Base-by-base conservation (phyloP, 2,329 filamentous ascomycete species). In the Colletotrichum scovillei region DNA sequence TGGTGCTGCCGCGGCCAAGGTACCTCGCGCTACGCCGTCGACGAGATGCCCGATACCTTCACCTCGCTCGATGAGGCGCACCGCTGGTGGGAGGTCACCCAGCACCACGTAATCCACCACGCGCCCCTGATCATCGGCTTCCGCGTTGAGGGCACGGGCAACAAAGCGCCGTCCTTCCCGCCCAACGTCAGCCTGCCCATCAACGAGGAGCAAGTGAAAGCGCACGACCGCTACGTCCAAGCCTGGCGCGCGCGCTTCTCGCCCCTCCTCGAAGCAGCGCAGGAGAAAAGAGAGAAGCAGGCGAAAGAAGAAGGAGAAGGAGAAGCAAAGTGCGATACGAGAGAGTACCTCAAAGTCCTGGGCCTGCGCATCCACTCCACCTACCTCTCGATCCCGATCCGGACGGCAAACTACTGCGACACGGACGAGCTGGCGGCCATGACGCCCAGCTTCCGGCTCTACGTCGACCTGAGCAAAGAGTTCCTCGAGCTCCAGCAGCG, bases 361-460 rank as follows among this genome's bases (percentile, higher is more conserved):
- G 71, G 67, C 6, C 49, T 74, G 12, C 56, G 35, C 32, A 67
- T 74, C 12, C 63, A 71, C 19, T 67, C 67, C 5, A 30, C 24
- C 4, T 73, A 73, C 32, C 56, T 72, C 12, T 62, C 67, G 12
- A 78, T 85, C 28, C 83, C 84, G 70, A 26, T 56, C 1, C 12
- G 22, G 4, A 66, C 71, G 1, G 68, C 63, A 26, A 73, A 73
- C 35, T 86, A 82, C 74, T 81, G 81, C 5, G 78, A 81, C 59
- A 75, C 81, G 58, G 78, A 80, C 62, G 79, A 77, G 2, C 81
- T 84, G 52, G 81, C 79, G 42, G 76, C 77, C 3, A 78, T 86
- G 52, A 86, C 83, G 4, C 83, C 84, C 0, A 79, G 82, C 28
- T 86, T 86, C 74, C 80, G 76, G n/a, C 46, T 57, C 22, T 42